Percentiles rank a stretch among this genome's conserved stretches.
Conservation (phyloP, 2,329 filamentous ascomycete genomes). For the Diaporthe amygdali region DNA sequence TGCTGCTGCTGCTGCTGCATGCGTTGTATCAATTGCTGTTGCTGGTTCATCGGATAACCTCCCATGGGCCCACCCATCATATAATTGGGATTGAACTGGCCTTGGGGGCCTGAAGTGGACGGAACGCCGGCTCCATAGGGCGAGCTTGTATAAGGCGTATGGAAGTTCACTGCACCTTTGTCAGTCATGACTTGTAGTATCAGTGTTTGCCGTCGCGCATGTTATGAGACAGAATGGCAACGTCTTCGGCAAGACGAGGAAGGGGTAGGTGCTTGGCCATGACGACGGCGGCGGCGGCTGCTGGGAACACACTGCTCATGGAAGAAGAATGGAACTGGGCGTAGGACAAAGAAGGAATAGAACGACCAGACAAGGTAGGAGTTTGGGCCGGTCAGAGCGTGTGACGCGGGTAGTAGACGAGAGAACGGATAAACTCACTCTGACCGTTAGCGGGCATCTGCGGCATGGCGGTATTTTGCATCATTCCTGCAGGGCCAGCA, state of each 20-base stretch:
- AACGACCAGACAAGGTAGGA: constrained; percentile 19
- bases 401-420: constrained; percentile 27
- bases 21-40: constrained; percentile 40
- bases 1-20: constrained; percentile 25
- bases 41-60: constrained; percentile 60
- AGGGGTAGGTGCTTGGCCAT: background rate
- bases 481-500: constrained; percentile 62
- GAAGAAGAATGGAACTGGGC: background rate
- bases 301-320: background rate
- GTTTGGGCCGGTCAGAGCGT: constrained; percentile 12
- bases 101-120: constrained; percentile 53
- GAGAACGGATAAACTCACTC: constrained; percentile 52
- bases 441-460: constrained; percentile 65
- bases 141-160: constrained; percentile 61
- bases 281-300: background rate
- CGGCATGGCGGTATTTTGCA: constrained; percentile 65
- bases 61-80: constrained; percentile 62
- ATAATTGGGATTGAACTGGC: constrained; percentile 56
- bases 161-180: constrained; percentile 57
- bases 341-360: constrained; percentile 23
- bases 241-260: background rate
- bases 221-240: background rate
- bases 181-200: constrained; percentile 14
- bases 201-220: background rate
- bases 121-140: constrained; percentile 61